phyloP scores from a whole-genome alignment of 805 yeast genomes.

The Middelhovenomyces tepae region DNA sequence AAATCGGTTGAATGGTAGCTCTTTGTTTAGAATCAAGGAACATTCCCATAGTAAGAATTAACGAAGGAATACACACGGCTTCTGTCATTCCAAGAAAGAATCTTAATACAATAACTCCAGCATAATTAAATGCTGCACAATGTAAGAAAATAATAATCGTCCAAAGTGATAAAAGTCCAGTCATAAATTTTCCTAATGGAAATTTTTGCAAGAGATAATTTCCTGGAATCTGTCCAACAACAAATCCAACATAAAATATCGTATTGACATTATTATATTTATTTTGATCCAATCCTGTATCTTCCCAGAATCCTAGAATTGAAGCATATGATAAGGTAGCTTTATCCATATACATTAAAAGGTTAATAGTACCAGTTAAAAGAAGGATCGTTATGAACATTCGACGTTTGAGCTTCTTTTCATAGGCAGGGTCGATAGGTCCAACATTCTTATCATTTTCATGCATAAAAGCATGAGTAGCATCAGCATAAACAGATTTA shows the following conservation, averaged over 20 bases:
- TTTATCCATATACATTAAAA: conserved; percentile 33
- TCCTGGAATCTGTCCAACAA: conserved; percentile 40
- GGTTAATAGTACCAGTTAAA: conserved; percentile 2
- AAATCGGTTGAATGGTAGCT: conserved; percentile 44
- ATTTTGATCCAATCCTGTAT: conserved; percentile 28
- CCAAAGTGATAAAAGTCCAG: conserved; percentile 35
- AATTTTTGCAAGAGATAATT: conserved; percentile 34
- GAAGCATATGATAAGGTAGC: conserved; percentile 35
- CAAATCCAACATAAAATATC: conserved; percentile 39
- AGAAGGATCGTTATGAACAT: conserved; percentile 5
- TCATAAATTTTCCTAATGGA: conserved; percentile 26
- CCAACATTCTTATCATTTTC: too few species aligned
- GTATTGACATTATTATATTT: conserved; percentile 43
- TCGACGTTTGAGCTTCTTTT: conserved; percentile 5
- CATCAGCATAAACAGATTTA: conserved; percentile 4
- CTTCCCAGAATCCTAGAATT: conserved; percentile 30
- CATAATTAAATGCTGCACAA: conserved; percentile 33
- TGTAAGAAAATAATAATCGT: conserved; percentile 33
- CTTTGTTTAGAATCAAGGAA: conserved; percentile 37
- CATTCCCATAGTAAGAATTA: conserved; percentile 51
- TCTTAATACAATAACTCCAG: conserved; percentile 36
- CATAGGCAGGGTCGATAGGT: conserved; percentile 1
- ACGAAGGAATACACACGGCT: conserved; percentile 44
- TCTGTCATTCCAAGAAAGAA: conserved; percentile 41
- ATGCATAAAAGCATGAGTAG: conserved; percentile 2